A percentile compares a stretch with the other conserved stretches of the same genome.
Evolutionary conservation across 1,284 basidiomycete species (phyloP).

Genomic region (Testicularia cyperi): DNA sequence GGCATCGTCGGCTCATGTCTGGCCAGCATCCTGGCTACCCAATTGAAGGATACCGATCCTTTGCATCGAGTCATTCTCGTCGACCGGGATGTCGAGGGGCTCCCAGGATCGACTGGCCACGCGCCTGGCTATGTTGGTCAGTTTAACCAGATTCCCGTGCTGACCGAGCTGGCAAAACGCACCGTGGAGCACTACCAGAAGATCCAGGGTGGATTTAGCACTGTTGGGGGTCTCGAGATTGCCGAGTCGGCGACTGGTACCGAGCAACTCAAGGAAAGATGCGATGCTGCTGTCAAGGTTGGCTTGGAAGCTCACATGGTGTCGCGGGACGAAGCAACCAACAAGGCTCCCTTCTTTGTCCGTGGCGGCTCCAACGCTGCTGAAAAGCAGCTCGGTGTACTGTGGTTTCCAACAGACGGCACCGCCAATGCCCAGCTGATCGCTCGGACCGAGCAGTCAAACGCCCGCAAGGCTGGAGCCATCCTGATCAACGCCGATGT

Average conservation of each 20-base stretch:
- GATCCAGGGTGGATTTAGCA: constrained; percentile 1
- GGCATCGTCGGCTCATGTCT: constrained; percentile 8
- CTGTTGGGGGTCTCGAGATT: constrained; percentile 2
- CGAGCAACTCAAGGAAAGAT: not conserved
- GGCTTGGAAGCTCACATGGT: not conserved
- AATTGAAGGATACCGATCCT: too few species aligned
- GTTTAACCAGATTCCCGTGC: constrained; percentile 3
- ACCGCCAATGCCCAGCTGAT: constrained; percentile 5
- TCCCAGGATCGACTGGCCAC: constrained; percentile 5
- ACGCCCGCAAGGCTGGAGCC: not conserved
- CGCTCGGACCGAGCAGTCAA: constrained; percentile 2
- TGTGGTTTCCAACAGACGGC: constrained; percentile 6
- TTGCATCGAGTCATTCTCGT: constrained; percentile 2
- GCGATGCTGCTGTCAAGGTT: not conserved
- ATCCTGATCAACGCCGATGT: constrained; percentile 2
- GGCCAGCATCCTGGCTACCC: constrained; percentile 1
- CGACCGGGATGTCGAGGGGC: constrained; percentile 1
- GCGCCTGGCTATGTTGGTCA: constrained; percentile 12
- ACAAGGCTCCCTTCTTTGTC: constrained; percentile 6
- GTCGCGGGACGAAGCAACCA: not conserved
- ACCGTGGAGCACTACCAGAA: not conserved
- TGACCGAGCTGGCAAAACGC: constrained; percentile 3
- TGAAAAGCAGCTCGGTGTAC: not conserved
- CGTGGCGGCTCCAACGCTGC: too few species aligned
- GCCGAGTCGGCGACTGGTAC: not conserved